Conservation (phyloP, 805 yeast genomes). For the Metschnikowia borealis region DNA sequence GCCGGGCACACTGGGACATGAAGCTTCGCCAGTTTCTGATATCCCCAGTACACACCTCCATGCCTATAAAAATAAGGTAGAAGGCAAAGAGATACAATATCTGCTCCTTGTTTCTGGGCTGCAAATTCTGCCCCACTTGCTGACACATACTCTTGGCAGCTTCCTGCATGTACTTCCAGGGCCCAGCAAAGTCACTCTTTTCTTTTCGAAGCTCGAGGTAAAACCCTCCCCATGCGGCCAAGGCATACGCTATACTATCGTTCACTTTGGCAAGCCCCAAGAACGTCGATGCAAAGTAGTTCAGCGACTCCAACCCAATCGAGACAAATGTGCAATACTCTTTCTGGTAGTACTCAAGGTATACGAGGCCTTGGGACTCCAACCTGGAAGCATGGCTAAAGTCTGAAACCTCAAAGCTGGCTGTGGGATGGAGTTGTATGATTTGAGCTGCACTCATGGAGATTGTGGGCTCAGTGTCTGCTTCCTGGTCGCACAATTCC, state of each 20-base stretch:
- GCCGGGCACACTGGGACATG: conserved; percentile 13
- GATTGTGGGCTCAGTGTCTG: not conserved
- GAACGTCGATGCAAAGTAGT: conserved; percentile 20
- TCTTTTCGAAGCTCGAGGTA: conserved; percentile 16
- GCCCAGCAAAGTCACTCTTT: conserved; percentile 14
- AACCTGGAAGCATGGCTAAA: conserved; percentile 9
- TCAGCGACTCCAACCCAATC: conserved; percentile 17
- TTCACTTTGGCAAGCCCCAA: conserved; percentile 14
- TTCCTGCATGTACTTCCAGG: conserved; percentile 20
- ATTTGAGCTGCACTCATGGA: not conserved
- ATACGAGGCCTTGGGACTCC: conserved; percentile 17
- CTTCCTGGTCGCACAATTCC: conserved; percentile 12
- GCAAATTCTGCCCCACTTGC: conserved; percentile 14
- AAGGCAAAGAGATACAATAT: conserved; percentile 16
- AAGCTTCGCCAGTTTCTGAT: conserved; percentile 19
- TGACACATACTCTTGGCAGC: conserved; percentile 18
- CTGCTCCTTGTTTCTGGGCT: conserved; percentile 13
- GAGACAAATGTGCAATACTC: conserved; percentile 17
- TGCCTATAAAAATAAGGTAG: conserved; percentile 19
- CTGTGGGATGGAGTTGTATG: not conserved
- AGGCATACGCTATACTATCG: conserved; percentile 17
- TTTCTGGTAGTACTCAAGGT: conserved; percentile 17
- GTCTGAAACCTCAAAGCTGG: conserved; percentile 4
- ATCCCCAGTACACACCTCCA: conserved; percentile 22
- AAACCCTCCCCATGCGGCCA: conserved; percentile 23